Percentiles rank a stretch among this genome's conserved stretches.
phyloP scores from a whole-genome alignment of 2,329 filamentous ascomycete species.

The Xylariaceae sp. region DNA sequence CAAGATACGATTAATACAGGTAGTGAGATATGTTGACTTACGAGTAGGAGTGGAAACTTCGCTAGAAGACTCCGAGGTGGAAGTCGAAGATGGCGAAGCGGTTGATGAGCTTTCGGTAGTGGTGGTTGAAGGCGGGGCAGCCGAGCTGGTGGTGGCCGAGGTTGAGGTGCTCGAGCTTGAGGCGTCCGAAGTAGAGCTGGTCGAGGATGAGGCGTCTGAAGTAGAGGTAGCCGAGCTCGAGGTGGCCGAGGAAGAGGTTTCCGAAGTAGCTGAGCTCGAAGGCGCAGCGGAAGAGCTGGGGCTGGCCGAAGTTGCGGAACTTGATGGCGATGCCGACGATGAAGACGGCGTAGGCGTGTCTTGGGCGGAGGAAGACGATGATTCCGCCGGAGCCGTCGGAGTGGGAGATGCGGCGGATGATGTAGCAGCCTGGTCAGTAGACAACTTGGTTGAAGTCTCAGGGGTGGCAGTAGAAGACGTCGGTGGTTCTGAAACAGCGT shows the following conservation, averaged over 20 bases:
- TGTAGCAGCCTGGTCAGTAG: slow-evolving; percentile 7
- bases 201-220: slow-evolving; percentile 4
- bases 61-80: slow-evolving; percentile 4
- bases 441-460: slow-evolving; percentile 6
- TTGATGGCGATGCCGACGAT: not conserved
- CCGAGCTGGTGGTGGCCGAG: not conserved
- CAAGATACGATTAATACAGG: not conserved
- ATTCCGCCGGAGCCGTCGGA: not conserved
- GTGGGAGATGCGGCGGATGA: slow-evolving; percentile 25
- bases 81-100: slow-evolving; percentile 3
- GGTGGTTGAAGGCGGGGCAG: not conserved
- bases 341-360: slow-evolving; percentile 5
- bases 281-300: not conserved
- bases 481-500: slow-evolving; percentile 18
- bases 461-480: slow-evolving; percentile 14
- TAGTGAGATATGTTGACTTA: slow-evolving; percentile 1
- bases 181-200: not conserved
- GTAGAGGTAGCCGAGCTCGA: not conserved
- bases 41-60: not conserved
- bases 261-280: slow-evolving; percentile 1
- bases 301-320: not conserved
- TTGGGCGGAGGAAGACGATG: slow-evolving; percentile 19
- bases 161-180: not conserved
- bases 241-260: not conserved
- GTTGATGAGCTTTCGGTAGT: slow-evolving; percentile 1